Base-by-base conservation (phyloP, 441 rosid genomes). In the Populus tomentosa region DNA sequence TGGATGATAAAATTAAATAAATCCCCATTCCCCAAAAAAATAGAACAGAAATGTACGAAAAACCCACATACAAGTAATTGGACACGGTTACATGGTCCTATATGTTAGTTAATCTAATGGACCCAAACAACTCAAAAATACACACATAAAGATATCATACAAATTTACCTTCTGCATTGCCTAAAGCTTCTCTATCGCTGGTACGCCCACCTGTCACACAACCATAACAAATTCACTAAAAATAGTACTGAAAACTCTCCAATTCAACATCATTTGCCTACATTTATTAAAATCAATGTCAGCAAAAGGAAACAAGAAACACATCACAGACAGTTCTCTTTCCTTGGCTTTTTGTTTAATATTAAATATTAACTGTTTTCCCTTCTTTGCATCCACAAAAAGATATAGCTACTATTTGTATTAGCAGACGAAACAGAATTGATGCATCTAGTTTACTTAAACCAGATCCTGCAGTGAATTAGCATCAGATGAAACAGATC, bases 111-210 rank as follows among this genome's bases (percentile, higher is more conserved):
- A 5, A 35, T 2, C 8, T 14, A 66, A 46, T 21, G n/a, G 6
- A 5, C 63, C 21, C 30, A 35, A 24, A 56, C 24, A 71, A 50
- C 77, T 38, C 0, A 67, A 62, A 74, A 30, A 61, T 18, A 18
- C 20, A 28, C 69, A 23, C 23, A 24, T 26, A 42, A 11, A 32
- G 23, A 23, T 67, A n/a, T 10, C 38, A 20, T 10, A 16, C 61
- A 72, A 66, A 66, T 70, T 80, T 75, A 90, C 94, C 94, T 83
- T 84, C 89, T 73, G 75, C 35, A 78, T 80, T 84, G 78, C 85
- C 86, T 16, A 79, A 59, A 64, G 86, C 87, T 79, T 84, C 86
- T 73, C 82, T 84, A 70, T 80, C 86, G 59, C 79, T 68, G 63
- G 63, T 71, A 42, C 38, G 83, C 69, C 79, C 70, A 71, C 90